These are phyloP conservation scores for Hibiscus syriacus DNA, from an alignment of 345 rosid species.

Conservation along the genomic window DNA sequence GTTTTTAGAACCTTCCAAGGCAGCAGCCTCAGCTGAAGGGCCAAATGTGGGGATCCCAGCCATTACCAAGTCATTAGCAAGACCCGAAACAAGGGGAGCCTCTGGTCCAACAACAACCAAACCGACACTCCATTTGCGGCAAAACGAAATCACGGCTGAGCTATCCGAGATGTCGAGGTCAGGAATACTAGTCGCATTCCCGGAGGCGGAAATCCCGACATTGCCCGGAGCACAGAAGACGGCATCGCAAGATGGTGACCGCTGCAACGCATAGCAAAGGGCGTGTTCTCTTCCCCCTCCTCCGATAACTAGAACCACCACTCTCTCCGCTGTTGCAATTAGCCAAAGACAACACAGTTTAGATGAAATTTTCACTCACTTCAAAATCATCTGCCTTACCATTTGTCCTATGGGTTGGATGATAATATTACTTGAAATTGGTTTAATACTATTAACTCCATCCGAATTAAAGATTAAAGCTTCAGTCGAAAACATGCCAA, in stretches of 20 bases:
- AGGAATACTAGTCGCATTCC: constrained; percentile 72
- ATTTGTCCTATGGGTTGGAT: too few species aligned
- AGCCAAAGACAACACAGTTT: too few species aligned
- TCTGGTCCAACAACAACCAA: constrained; percentile 92
- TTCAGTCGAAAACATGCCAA: too few species aligned
- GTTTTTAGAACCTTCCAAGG: constrained; percentile 92
- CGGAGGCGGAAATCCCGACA: constrained; percentile 74
- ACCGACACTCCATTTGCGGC: constrained; percentile 50
- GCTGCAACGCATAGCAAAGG: constrained; percentile 72
- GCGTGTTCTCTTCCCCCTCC: constrained; percentile 98
- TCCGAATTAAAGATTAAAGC: too few species aligned
- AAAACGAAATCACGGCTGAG: constrained; percentile 62
- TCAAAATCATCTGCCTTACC: background rate
- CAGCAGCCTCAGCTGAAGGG: constrained; percentile 94
- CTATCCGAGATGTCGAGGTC: constrained; percentile 55
- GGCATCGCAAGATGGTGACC: constrained; percentile 60
- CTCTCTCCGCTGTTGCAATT: constrained; percentile 27
- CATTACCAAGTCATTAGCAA: constrained; percentile 59
- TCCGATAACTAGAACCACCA: constrained; percentile 74
- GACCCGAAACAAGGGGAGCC: constrained; percentile 90
- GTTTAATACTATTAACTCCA: too few species aligned
- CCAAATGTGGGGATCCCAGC: constrained; percentile 82
- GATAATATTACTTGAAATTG: too few species aligned
- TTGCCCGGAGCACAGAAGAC: constrained; percentile 95
- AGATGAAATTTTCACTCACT: background rate